phyloP scores from a whole-genome alignment of 208 protist species.

The Trypanosoma cruzi region DNA sequence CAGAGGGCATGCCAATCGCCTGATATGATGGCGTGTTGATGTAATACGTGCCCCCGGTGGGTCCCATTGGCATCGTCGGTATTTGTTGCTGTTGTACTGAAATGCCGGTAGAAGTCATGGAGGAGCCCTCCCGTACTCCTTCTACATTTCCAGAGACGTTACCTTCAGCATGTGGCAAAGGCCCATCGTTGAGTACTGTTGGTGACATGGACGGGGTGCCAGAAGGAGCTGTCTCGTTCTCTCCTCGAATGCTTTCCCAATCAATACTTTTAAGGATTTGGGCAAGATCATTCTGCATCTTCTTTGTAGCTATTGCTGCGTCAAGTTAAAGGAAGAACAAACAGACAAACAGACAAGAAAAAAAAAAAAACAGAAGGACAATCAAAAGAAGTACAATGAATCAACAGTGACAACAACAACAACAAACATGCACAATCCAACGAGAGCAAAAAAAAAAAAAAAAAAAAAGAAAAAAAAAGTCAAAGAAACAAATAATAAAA shows the following conservation, averaged over 20 bases:
- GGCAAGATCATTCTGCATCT: slow-evolving; percentile 20
- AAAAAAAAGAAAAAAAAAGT: too few relatives aligned
- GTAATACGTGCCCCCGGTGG: slow-evolving; percentile 24
- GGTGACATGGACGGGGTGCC: background rate
- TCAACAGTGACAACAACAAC: too few relatives aligned
- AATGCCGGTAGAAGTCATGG: background rate
- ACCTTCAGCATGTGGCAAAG: background rate
- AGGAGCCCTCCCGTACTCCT: background rate
- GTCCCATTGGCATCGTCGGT: slow-evolving; percentile 18
- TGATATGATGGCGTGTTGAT: slow-evolving; percentile 18
- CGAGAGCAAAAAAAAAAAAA: too few relatives aligned
- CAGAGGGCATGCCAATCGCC: slow-evolving; percentile 8
- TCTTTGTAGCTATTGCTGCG: background rate
- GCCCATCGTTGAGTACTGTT: background rate
- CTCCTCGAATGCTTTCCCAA: slow-evolving; percentile 19
- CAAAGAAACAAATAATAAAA: too few relatives aligned
- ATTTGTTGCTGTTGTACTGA: slow-evolving; percentile 10
- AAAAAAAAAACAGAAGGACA: too few relatives aligned
- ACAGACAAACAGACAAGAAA: too few relatives aligned
- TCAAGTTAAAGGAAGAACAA: too few relatives aligned
- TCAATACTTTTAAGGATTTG: slow-evolving; percentile 21
- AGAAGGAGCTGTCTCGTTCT: background rate
- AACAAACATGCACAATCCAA: too few relatives aligned
- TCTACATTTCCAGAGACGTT: background rate
- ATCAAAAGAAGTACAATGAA: too few relatives aligned